A percentile compares a stretch with the other conserved stretches of the same genome.
These are phyloP conservation scores for Nowakowskiella sp. DNA, from an alignment of 192 early-diverging fungal genomes.

Conservation along the genomic window DNA sequence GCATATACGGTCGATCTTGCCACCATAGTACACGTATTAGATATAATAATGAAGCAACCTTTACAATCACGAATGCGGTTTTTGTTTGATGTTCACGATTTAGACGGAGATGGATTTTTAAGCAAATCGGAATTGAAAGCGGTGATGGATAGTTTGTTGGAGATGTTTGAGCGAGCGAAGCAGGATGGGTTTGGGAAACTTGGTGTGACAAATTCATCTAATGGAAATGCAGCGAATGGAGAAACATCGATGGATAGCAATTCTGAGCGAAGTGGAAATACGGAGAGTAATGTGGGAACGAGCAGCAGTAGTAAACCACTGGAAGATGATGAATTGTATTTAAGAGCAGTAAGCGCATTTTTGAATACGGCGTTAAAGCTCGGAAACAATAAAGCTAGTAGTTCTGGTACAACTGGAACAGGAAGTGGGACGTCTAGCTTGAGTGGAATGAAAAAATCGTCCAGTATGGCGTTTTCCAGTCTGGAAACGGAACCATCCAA, in stretches of 20 bases:
- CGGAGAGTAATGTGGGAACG: not conserved
- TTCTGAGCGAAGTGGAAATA: no score
- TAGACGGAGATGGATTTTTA: constrained; percentile 49
- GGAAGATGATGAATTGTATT: constrained; percentile 42
- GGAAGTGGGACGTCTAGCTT: not conserved
- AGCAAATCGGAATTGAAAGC: constrained; percentile 44
- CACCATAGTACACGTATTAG: constrained; percentile 44
- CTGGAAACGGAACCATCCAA: not conserved
- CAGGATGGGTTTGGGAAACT: not conserved
- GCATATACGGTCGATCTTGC: constrained; percentile 45
- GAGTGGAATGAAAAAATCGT: constrained; percentile 15
- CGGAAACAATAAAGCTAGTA: constrained; percentile 29
- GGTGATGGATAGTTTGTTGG: constrained; percentile 46
- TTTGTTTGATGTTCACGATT: constrained; percentile 50
- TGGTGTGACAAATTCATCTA: not conserved
- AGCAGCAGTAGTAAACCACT: not conserved
- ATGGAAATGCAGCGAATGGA: not conserved
- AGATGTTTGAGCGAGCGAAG: constrained; percentile 39
- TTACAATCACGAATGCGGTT: constrained; percentile 44
- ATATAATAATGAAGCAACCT: constrained; percentile 50
- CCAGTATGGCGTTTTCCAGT: constrained; percentile 4
- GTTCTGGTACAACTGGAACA: constrained; percentile 4
- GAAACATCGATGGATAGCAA: no score
- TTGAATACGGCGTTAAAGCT: constrained; percentile 47
- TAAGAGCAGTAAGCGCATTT: constrained; percentile 48